Percentiles rank a stretch among this genome's conserved stretches.
Evolutionary conservation across 1,284 basidiomycete genomes (phyloP).

Genomic region (Schizopora paradoxa): DNA sequence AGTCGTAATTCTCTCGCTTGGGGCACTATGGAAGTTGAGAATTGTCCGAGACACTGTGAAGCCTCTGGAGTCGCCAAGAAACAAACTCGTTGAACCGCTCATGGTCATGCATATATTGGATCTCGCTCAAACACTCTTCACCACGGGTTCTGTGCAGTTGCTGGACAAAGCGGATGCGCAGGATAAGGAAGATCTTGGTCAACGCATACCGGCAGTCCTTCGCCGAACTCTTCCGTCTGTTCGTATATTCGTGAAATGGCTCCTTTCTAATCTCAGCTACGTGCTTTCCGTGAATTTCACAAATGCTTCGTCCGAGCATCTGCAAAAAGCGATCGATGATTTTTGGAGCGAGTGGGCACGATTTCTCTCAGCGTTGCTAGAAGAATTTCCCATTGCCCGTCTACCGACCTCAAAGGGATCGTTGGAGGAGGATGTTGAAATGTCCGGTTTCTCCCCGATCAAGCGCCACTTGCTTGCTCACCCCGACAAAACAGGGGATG

Average conservation of each 20-base stretch:
- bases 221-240: constrained; percentile 83
- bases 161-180: constrained; percentile 42
- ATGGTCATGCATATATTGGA: constrained; percentile 72
- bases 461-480: constrained; percentile 44
- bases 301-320: constrained; percentile 20
- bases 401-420: constrained; percentile 60
- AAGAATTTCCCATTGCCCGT: constrained; percentile 64
- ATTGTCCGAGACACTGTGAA: constrained; percentile 48
- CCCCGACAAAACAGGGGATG: constrained; percentile 23
- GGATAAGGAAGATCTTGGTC: constrained; percentile 64
- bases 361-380: constrained; percentile 60
- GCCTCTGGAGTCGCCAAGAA: constrained; percentile 29
- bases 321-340: constrained; percentile 32
- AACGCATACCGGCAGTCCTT: constrained; percentile 80
- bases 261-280: constrained; percentile 75
- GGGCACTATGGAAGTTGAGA: constrained; percentile 77
- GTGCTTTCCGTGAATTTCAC: constrained; percentile 28
- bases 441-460: constrained; percentile 85
- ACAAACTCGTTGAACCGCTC: constrained; percentile 52
- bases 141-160: constrained; percentile 56
- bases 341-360: constrained; percentile 77
- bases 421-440: constrained; percentile 91
- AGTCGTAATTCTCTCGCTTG: constrained; percentile 68
- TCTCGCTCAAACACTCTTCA: constrained; percentile 62
- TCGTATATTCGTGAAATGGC: constrained; percentile 87